Evolutionary conservation across 805 yeast genomes (phyloP).

Genomic region (Sungouiozyma intestinalis): DNA sequence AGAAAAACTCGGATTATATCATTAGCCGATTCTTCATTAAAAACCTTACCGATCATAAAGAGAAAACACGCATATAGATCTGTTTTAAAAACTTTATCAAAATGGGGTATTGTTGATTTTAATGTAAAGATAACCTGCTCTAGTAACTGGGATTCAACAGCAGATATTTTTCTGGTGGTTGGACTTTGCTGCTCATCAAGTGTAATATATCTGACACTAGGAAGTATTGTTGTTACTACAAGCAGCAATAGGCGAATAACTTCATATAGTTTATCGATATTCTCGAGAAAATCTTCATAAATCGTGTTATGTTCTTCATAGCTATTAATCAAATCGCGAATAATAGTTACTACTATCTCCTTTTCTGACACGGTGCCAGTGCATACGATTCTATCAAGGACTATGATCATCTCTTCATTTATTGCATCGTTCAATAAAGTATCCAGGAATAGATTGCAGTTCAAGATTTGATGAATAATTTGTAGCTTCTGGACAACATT

Average conservation of each 20-base stretch:
- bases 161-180: constrained; percentile 4
- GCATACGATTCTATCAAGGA: constrained; percentile 61
- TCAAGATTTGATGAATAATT: constrained; percentile 48
- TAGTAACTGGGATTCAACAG: constrained; percentile 32
- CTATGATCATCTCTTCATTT: constrained; percentile 64
- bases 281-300: constrained; percentile 37
- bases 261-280: constrained; percentile 76
- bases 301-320: constrained; percentile 23
- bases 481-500: constrained; percentile 31
- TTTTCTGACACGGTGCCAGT: constrained; percentile 45
- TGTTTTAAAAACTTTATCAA: constrained; percentile 56
- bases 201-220: constrained; percentile 43
- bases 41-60: constrained; percentile 48
- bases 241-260: constrained; percentile 58
- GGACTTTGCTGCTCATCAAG: constrained; percentile 1
- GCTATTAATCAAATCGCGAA: constrained; percentile 42
- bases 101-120: constrained; percentile 49
- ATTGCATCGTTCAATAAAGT: constrained; percentile 55
- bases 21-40: constrained; percentile 33
- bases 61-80: constrained; percentile 68
- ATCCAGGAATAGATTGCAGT: constrained; percentile 44
- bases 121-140: constrained; percentile 42
- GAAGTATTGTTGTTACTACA: constrained; percentile 49
- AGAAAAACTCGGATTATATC: constrained; percentile 42
- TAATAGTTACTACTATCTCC: constrained; percentile 41